A percentile compares a stretch with the other conserved stretches of the same genome.
These are phyloP conservation scores for Bruguiera sexangula DNA, from an alignment of 345 rosid species.

Conservation along the genomic window DNA sequence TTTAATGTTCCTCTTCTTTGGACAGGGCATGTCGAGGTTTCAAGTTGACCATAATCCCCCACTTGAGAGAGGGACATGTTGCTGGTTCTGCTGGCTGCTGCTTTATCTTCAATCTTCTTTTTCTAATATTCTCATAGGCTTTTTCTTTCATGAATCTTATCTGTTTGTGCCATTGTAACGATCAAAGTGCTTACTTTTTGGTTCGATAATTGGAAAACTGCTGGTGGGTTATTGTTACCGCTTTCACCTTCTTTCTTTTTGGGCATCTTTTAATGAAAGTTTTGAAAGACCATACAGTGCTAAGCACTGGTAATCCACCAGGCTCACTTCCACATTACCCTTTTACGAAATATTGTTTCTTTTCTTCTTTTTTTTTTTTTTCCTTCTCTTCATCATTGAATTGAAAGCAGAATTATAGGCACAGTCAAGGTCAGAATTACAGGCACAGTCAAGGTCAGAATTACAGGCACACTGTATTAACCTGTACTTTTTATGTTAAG, in stretches of 20 bases:
- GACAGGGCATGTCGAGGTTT: slow-evolving; percentile 69
- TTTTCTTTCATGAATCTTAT: not conserved
- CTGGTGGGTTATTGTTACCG: too few relatives aligned
- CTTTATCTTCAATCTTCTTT: not conserved
- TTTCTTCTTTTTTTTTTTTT: too few relatives aligned
- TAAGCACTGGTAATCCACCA: not conserved
- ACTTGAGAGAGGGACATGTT: slow-evolving; percentile 66
- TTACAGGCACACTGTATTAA: too few relatives aligned
- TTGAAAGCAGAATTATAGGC: too few relatives aligned
- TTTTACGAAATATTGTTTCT: too few relatives aligned
- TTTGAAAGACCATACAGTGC: not conserved
- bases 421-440: too few relatives aligned
- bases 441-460: too few relatives aligned
- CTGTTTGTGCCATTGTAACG: not conserved
- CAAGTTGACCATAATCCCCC: slow-evolving; percentile 68
- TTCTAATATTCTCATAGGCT: too few relatives aligned
- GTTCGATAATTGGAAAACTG: not conserved
- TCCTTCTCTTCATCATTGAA: too few relatives aligned
- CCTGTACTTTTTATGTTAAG: not conserved
- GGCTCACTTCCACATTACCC: too few relatives aligned
- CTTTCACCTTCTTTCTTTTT: not conserved
- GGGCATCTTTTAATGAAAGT: not conserved
- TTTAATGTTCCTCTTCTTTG: not conserved
- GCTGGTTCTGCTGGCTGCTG: not conserved
- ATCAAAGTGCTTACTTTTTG: not conserved